phyloP scores from a whole-genome alignment of 1,284 basidiomycete species.

The Ustanciosporium gigantosporum region DNA sequence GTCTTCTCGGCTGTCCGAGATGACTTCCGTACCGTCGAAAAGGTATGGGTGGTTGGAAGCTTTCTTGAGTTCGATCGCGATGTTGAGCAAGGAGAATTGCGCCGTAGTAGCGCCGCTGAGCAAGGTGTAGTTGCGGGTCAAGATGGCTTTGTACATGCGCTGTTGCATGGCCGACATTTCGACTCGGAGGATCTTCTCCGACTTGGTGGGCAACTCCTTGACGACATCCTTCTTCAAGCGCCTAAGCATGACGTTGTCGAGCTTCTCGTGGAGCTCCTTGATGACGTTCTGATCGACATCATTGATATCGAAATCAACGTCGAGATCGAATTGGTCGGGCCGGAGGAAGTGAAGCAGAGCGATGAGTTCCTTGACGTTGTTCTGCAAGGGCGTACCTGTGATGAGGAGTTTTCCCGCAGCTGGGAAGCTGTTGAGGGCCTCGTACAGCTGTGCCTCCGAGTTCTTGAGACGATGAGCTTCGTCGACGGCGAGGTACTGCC shows the following conservation, averaged over 20 bases:
- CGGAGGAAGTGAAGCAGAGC: constrained; percentile 98
- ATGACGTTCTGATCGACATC: constrained; percentile 61
- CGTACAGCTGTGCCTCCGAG: constrained; percentile 94
- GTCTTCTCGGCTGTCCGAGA: constrained; percentile 76
- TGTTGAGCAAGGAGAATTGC: constrained; percentile 76
- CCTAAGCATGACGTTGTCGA: constrained; percentile 92
- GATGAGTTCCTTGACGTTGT: constrained; percentile 96
- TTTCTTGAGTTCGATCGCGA: constrained; percentile 62
- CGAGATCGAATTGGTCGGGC: constrained; percentile 87
- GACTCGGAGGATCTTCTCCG: constrained; percentile 93
- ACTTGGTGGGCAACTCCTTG: constrained; percentile 94
- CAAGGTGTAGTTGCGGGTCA: constrained; percentile 92
- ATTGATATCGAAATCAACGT: constrained; percentile 85
- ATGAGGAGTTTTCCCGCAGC: constrained; percentile 91
- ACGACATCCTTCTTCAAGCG: constrained; percentile 97
- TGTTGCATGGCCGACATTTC: constrained; percentile 98
- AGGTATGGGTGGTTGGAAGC: constrained; percentile 87
- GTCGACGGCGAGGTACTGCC: constrained; percentile 99
- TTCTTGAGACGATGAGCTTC: constrained; percentile 99
- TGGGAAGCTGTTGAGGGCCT: constrained; percentile 85
- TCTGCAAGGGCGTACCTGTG: constrained; percentile 96
- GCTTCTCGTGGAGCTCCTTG: constrained; percentile 90
- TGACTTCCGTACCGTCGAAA: constrained; percentile 90
- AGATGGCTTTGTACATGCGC: constrained; percentile 98
- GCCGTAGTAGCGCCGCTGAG: constrained; percentile 76